A percentile compares a stretch with the other conserved stretches of the same genome.
Evolutionary conservation across 345 rosid genomes (phyloP).

Genomic region (Trapa incisa): DNA sequence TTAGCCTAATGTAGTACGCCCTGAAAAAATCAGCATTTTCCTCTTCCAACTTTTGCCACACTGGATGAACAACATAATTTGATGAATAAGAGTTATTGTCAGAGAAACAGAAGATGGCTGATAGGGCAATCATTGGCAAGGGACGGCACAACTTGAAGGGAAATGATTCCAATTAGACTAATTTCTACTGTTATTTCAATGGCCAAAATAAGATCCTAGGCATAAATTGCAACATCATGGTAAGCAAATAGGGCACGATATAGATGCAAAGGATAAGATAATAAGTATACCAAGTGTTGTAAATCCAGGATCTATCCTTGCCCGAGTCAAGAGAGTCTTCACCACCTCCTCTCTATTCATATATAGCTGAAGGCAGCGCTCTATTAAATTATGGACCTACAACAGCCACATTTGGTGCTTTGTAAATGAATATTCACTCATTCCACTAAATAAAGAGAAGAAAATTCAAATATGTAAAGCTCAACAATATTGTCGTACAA

Average conservation of each 20-base stretch:
- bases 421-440: background rate
- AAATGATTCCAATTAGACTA: background rate
- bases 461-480: too few species aligned
- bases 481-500: too few species aligned
- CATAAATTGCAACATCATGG: background rate
- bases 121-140: background rate
- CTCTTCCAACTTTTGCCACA: conserved; percentile 99
- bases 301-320: conserved; percentile 76
- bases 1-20: conserved; percentile 86
- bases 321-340: conserved; percentile 56
- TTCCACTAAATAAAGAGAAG: too few species aligned
- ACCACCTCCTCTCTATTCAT: conserved; percentile 75
- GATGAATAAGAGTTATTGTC: background rate
- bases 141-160: background rate
- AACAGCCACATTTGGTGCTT: conserved; percentile 13
- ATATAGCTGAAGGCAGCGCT: conserved; percentile 62
- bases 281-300: conserved; percentile 44
- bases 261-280: background rate
- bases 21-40: conserved; percentile 90
- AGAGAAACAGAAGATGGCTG: background rate
- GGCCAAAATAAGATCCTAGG: background rate
- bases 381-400: conserved; percentile 74
- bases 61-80: conserved; percentile 23
- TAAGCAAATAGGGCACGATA: background rate
- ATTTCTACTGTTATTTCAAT: background rate